A percentile compares a stretch with the other conserved stretches of the same genome.
These are phyloP conservation scores for Capsella rubella DNA, from an alignment of 441 rosid genomes.

Conservation along the genomic window DNA sequence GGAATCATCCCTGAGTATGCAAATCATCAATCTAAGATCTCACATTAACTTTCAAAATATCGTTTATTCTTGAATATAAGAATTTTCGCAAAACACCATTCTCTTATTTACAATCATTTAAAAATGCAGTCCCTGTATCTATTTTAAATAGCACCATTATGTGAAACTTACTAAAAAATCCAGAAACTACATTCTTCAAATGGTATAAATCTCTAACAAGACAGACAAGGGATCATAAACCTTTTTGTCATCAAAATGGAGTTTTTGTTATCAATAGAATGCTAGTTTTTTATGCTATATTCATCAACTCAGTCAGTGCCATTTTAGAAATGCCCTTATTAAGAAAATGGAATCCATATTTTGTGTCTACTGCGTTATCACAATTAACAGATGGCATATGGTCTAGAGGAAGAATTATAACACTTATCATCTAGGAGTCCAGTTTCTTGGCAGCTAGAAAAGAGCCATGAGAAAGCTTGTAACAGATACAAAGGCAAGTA, in stretches of 20 bases:
- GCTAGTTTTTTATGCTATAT: conserved; percentile 13
- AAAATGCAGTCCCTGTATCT: conserved; percentile 26
- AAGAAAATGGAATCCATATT: not conserved
- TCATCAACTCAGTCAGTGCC: conserved; percentile 22
- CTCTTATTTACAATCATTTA: conserved; percentile 13
- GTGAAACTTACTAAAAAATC: conserved; percentile 3
- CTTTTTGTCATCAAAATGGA: conserved; percentile 19
- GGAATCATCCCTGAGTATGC: conserved; percentile 84
- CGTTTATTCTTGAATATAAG: conserved; percentile 9
- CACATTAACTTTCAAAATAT: conserved; percentile 26
- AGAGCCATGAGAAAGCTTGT: conserved; percentile 29
- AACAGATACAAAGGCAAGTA: conserved; percentile 22
- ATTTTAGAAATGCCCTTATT: conserved; percentile 3
- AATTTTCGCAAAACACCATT: conserved; percentile 12
- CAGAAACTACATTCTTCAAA: conserved; percentile 13
- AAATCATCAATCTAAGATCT: conserved; percentile 26
- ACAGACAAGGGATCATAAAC: conserved; percentile 12
- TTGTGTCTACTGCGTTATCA: conserved; percentile 6
- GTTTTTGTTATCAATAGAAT: conserved; percentile 13
- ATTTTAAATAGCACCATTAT: conserved; percentile 18
- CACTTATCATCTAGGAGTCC: conserved; percentile 20
- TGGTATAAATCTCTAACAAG: conserved; percentile 10
- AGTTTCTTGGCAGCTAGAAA: conserved; percentile 22
- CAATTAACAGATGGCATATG: conserved; percentile 12
- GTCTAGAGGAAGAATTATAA: conserved; percentile 23